Evolutionary conservation across 1,284 basidiomycete genomes (phyloP).

Genomic region (Heterobasidion occidentale): DNA sequence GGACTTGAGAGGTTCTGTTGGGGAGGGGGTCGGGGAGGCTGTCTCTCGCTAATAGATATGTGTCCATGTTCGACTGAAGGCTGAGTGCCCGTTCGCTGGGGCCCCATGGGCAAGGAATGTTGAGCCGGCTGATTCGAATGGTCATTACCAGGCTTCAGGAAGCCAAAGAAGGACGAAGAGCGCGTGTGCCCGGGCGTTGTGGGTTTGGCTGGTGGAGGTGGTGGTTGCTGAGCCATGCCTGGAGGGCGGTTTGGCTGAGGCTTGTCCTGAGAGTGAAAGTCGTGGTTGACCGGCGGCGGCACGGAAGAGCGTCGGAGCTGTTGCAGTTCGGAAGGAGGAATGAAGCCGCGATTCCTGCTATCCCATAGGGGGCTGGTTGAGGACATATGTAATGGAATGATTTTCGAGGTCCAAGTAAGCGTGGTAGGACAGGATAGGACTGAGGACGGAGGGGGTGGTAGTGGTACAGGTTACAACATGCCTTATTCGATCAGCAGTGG

Average conservation of each 20-base stretch:
- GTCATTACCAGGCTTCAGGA: constrained; percentile 17
- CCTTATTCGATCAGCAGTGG: too few relatives aligned
- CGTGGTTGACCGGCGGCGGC: constrained; percentile 16
- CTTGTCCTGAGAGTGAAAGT: constrained; percentile 11
- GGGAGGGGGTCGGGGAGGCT: neutral
- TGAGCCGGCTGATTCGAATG: neutral
- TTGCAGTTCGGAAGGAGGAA: constrained; percentile 40
- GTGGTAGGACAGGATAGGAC: too few relatives aligned
- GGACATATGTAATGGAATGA: constrained; percentile 4
- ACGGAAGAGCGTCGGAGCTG: constrained; percentile 28
- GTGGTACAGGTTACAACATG: too few relatives aligned
- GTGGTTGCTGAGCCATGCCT: constrained; percentile 13
- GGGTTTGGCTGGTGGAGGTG: constrained; percentile 10
- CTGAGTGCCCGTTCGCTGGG: neutral
- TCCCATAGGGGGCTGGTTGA: constrained; percentile 33
- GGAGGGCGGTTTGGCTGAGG: constrained; percentile 15
- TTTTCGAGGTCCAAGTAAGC: too few relatives aligned
- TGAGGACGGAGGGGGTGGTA: too few relatives aligned
- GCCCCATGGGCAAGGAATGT: constrained; percentile 3
- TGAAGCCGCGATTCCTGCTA: constrained; percentile 37
- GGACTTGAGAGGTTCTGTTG: neutral
- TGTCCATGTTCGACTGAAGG: constrained; percentile 7
- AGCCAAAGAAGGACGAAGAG: constrained; percentile 36
- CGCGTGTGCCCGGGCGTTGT: constrained; percentile 12
- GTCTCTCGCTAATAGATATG: neutral